Base-by-base conservation (phyloP, 2,329 filamentous ascomycete genomes). In the Incumbomyces delicatus region DNA sequence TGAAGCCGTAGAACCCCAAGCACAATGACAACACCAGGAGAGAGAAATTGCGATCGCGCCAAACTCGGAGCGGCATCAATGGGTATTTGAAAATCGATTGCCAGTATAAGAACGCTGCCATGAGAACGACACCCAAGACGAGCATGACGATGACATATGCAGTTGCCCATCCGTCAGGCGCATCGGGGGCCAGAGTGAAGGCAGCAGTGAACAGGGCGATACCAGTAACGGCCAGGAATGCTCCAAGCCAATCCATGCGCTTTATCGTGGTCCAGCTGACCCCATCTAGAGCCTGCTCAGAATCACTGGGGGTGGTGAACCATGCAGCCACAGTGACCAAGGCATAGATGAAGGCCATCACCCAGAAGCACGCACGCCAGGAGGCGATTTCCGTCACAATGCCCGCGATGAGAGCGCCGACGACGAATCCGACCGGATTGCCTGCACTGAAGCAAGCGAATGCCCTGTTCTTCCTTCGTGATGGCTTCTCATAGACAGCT, bases 121-220 rank as follows among this genome's bases (percentile, higher is more conserved):
- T 71, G 1, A 82, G 58, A 0, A 73, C 45, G 1, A 80, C 54
- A 1, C 81, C 81, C 6, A 83, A 60, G 16, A 82, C 66, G 14
- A 85, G 67, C 36, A 85, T 64, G 0, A 73, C 75, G 11, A 85
- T 73, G 2, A 85, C 76, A 53, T 81, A 79, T 2, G 72, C 65
- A 1, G 76, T 75, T 31, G 66, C 69, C 81, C 81, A 85, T 2
- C 81, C 80, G 42, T 80, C 60, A 1, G 73, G 65, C 1, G 80
- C 78, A 32, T 78, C 76, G 11, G 63, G 73, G 49, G 70, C 70
- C 7, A 73, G 62, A 69, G 71, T 80, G 48, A 83, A 64, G 1
- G 75, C 75, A 17, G 77, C 77, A 12, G 77, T 80, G 57, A 83
- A 77, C 68, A 80, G 71, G 2, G 77, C 80, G 48, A 82, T 79